These are phyloP conservation scores for Terfezia boudieri DNA, from an alignment of 495 filamentous ascomycete species.

Conservation along the genomic window DNA sequence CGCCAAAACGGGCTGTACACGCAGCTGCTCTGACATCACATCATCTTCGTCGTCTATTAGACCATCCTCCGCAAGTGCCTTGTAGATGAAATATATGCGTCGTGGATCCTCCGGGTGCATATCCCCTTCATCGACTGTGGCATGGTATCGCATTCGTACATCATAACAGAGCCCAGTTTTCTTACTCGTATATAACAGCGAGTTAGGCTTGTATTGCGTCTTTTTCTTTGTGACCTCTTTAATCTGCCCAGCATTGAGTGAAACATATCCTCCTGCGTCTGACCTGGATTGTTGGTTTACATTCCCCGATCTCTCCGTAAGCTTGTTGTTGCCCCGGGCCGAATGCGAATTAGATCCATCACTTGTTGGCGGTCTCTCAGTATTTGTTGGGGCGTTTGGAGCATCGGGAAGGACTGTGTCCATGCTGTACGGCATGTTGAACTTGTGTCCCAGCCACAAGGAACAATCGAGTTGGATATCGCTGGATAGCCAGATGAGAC, in stretches of 20 bases:
- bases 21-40: slow-evolving; percentile 20
- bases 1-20: slow-evolving; percentile 45
- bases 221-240: background rate
- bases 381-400: background rate
- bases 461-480: too few relatives aligned
- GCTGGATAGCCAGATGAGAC: too few relatives aligned
- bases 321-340: background rate
- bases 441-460: too few relatives aligned
- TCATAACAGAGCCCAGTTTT: slow-evolving; percentile 74
- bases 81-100: slow-evolving; percentile 74
- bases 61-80: slow-evolving; percentile 53
- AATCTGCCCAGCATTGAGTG: background rate
- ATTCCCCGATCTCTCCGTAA: background rate
- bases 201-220: background rate
- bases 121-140: slow-evolving; percentile 48
- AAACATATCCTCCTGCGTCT: background rate
- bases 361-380: background rate
- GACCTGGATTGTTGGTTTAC: background rate
- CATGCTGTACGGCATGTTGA: background rate
- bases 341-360: background rate
- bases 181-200: slow-evolving; percentile 19
- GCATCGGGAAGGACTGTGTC: background rate
- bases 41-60: slow-evolving; percentile 39
- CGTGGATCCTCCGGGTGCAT: slow-evolving; percentile 87
- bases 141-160: slow-evolving; percentile 75